Base-by-base conservation (phyloP, 208 protist genomes). In the Trypanosoma brucei region DNA sequence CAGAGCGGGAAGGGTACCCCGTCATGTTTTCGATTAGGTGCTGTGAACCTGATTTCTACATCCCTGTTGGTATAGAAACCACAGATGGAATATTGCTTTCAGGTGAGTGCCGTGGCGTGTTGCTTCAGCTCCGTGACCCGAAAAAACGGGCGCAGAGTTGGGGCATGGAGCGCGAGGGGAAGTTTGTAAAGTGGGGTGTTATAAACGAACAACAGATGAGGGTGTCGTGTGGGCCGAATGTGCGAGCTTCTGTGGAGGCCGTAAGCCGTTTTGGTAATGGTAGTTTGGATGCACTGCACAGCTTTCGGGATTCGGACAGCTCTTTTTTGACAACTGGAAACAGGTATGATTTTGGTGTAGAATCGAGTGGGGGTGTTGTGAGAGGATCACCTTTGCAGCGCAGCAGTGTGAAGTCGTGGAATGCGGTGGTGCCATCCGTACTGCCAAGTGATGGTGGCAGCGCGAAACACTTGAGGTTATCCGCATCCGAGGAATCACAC, bases 371-470 rank as follows among this genome's bases (percentile, higher is more conserved):
- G 30, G 3, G 3, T 14, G 33, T 7, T 34, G 7, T 36, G 45
- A 36, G 14, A 3, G 8, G 30, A 50, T 50, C 56, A 9, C 22
- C 50, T 54, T 6, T 31, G 11, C 30, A n/a, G 7, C 30, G 6
- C 6, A 54, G 30, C 30, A 54, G 50, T 8, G 30, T 54, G 9
- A 54, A 54, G 30, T 8, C 50, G 22, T 54, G 50, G 54, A 58
- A 58, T 44, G 54, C 35, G 34, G 7, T 42, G 30, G 9, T 30
- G n/a, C 54, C 30, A 6, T 34, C 34, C 7, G 11, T 22, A 5
- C 13, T 42, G 36, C 8, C 54, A 6, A 31, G 5, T 9, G n/a
- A 40, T 8, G 35, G 34, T 22, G 54, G 54, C 33, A 33, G 8
- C 35, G 54, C 9, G 54, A 58, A 6, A 33, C 13, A 5, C 31